Conservation (phyloP, 2,329 filamentous ascomycete genomes). For the Pseudogymnoascus destructans region DNA sequence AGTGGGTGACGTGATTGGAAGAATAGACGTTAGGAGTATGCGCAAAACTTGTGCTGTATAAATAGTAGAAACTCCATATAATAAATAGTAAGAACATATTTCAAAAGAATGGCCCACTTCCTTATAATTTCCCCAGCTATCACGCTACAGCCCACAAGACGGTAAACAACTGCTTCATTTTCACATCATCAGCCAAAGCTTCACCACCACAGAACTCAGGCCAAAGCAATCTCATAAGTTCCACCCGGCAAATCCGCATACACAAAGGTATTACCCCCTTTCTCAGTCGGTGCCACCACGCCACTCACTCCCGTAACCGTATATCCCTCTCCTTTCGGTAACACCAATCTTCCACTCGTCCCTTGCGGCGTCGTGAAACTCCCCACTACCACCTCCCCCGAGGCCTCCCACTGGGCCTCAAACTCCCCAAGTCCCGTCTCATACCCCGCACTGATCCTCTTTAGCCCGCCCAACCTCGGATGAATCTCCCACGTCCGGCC, state of each 20-base stretch:
- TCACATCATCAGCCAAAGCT: background rate
- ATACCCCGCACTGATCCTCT: constrained; percentile 28
- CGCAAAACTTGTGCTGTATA: background rate
- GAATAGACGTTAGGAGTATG: background rate
- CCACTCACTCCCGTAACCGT: background rate
- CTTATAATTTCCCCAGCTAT: background rate
- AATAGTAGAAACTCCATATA: background rate
- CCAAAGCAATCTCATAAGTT: background rate
- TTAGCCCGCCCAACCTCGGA: constrained; percentile 25
- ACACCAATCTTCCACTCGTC: constrained; percentile 11
- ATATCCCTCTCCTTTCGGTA: constrained; percentile 5
- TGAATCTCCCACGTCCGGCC: constrained; percentile 22
- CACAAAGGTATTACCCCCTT: background rate
- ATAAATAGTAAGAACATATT: background rate
- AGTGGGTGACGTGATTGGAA: constrained; percentile 18
- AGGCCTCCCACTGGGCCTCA: constrained; percentile 22
- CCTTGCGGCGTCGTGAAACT: constrained; percentile 9
- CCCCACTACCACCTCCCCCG: background rate
- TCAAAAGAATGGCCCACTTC: background rate
- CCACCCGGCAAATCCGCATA: background rate
- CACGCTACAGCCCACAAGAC: background rate
- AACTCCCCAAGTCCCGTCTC: constrained; percentile 27
- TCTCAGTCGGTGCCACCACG: background rate
- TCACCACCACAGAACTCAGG: background rate
- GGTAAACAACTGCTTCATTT: background rate